Base-by-base conservation (phyloP, 129 eudicot species). In the Solidago caesia region DNA sequence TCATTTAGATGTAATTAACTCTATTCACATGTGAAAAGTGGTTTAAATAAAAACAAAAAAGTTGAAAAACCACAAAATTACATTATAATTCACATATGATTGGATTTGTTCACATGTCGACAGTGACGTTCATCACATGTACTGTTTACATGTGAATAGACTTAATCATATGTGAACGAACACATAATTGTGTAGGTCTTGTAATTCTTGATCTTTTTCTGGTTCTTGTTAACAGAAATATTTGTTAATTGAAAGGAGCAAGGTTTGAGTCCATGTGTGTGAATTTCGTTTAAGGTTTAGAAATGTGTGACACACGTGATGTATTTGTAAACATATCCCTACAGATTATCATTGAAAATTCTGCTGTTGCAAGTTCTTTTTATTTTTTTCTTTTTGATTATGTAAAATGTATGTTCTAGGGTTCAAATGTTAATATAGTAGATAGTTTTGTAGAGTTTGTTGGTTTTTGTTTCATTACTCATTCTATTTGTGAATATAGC, bases 401-500 rank as follows among this genome's bases (percentile, higher is more conserved):
- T 16, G 57, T 14, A 45, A 41, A n/a, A 65, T 64, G 55, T 45
- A 49, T 12, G 13, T 59, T 69, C 69, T 52, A 49, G 6, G 44
- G 39, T 68, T 45, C 5, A 25, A 66, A 75, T 61, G 62, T n/a
- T 63, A 47, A 39, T 64, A 16, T 44, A n/a, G 56, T 29, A n/a
- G 29, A 67, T 44, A 49, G 27, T 47, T 58, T 57, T 57, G 45
- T 58, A 27, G 43, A 26, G 63, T 46, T 48, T 69, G 62, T 52
- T 52, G 56, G 68, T 53, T 52, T 33, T 5, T 46, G 4, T 6
- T 46, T 4, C 11, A 46, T 2, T 9, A 6, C 15, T 41, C 0
- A 39, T 67, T 74, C 4, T 58, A 13, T 57, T 53, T 62, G 25
- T 62, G 25, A 29, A 25, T 43, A 62, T 66, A 29, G 15, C 80